A percentile compares a stretch with the other conserved stretches of the same genome.
Conservation (phyloP, 305 asterid genomes). For the Petunia hybrid region DNA sequence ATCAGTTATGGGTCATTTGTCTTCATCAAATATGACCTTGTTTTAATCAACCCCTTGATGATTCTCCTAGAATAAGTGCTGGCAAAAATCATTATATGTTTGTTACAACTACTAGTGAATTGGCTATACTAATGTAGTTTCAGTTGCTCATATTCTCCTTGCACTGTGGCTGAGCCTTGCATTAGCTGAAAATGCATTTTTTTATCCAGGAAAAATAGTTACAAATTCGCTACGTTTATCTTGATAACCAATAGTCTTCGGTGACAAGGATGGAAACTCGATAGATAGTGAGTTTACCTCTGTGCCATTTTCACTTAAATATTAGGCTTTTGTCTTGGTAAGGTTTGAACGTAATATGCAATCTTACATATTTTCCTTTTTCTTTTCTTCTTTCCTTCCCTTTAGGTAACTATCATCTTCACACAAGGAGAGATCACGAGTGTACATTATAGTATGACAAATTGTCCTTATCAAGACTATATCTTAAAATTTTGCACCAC, state of each 20-base stretch:
- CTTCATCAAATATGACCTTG: not conserved
- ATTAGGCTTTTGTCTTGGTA: too few relatives aligned
- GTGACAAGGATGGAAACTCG: too few relatives aligned
- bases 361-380: not conserved
- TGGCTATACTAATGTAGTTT: not conserved
- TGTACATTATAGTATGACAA: constrained; percentile 13
- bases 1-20: constrained; percentile 43
- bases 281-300: too few relatives aligned
- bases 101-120: not conserved
- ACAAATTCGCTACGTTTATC: too few relatives aligned
- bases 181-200: not conserved
- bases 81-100: not conserved
- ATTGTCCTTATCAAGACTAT: constrained; percentile 4
- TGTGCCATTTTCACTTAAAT: too few relatives aligned
- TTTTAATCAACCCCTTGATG: not conserved
- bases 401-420: not conserved
- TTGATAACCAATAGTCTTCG: too few relatives aligned
- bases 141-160: not conserved
- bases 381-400: not conserved
- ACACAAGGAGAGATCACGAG: not conserved
- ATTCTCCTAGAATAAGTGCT: constrained; percentile 4
- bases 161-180: constrained; percentile 14
- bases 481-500: constrained; percentile 22
- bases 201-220: not conserved
- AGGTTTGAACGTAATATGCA: too few relatives aligned